phyloP scores from a whole-genome alignment of 2,329 filamentous ascomycete species.

The Penicillium olsonii region DNA sequence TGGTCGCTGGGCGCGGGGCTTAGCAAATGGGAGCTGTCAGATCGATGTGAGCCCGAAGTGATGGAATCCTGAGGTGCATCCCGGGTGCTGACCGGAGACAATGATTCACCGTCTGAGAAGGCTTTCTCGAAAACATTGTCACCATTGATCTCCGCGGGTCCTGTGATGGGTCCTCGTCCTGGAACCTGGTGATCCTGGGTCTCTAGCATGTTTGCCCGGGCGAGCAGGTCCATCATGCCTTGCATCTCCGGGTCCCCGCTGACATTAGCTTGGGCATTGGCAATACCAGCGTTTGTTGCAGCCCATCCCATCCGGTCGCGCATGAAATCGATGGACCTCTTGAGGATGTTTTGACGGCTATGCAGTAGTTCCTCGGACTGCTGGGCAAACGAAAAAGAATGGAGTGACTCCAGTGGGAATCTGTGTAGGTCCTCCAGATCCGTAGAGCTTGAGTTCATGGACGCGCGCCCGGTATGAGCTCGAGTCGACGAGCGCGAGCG shows the following conservation, averaged over 20 bases:
- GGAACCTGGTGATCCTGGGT: constrained; percentile 54
- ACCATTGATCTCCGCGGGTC: constrained; percentile 71
- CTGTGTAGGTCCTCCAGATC: constrained; percentile 81
- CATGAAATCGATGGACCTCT: constrained; percentile 95
- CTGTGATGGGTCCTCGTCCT: constrained; percentile 69
- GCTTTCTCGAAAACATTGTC: constrained; percentile 84
- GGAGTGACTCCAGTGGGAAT: constrained; percentile 92
- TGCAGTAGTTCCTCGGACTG: constrained; percentile 91
- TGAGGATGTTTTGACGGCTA: constrained; percentile 87
- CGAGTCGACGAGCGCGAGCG: constrained; percentile 62
- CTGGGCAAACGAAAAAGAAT: constrained; percentile 97
- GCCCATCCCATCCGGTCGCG: constrained; percentile 86
- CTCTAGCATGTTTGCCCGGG: constrained; percentile 76
- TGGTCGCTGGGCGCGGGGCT: constrained; percentile 36
- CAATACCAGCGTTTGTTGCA: constrained; percentile 71
- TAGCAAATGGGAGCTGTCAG: constrained; percentile 28
- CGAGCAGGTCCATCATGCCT: constrained; percentile 84
- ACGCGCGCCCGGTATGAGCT: constrained; percentile 55
- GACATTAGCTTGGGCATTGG: constrained; percentile 78
- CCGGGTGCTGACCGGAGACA: constrained; percentile 22
- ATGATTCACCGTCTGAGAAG: constrained; percentile 56
- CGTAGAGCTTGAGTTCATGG: constrained; percentile 69
- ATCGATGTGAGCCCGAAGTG: constrained; percentile 16
- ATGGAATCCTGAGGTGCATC: constrained; percentile 20
- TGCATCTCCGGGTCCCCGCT: constrained; percentile 84